Evolutionary conservation across 176 grass and related monocot species (phyloP), one percentile per base, ranked within the genome.

Genomic region (Oryza punctata): DNA sequence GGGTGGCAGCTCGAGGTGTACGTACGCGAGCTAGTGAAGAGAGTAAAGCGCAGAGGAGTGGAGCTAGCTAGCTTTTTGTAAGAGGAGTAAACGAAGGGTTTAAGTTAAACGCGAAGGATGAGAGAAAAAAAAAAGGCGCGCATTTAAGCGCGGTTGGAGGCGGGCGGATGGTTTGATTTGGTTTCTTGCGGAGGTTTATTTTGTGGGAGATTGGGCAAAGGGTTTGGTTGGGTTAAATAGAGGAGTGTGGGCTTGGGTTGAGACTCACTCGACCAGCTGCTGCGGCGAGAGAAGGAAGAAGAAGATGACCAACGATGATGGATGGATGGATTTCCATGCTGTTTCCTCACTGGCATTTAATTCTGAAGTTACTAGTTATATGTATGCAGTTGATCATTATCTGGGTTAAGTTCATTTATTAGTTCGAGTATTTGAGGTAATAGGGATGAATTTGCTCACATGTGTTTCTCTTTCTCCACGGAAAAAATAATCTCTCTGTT

Each of bases 121-220:
- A 19, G 15, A 6, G 3, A 44, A 0, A 37, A 81, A 52, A 69
- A 70, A 72, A 45, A 28, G 44, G 52, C 78, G 25, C 50, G 90
- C 82, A 92, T 78, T 89, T 83, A 92, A 86, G 84, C 90, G 70
- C 54, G 80, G 90, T 89, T 75, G 82, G 79, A 92, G 82, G 90
- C 79, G 63, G 82, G 65, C 70, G 67, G 37, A 38, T 38, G 37
- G 71, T 41, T 83, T 57, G 44, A 32, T 54, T 84, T 43, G 44
- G 45, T 75, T 74, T 86, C 77, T 73, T 86, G 47, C 2, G 23
- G 40, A 32, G 12, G 1, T 33, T 25, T 67, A 38, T 63, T 32
- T 38, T 7, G 61, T 7, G 46, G 15, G 25, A 44, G 54, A 79
- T 3, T 28, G 68, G 77, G 86, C 70, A 47, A 67, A 50, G 73